phyloP scores from a whole-genome alignment of 768 basidiomycete species.

The Trametes cingulata region DNA sequence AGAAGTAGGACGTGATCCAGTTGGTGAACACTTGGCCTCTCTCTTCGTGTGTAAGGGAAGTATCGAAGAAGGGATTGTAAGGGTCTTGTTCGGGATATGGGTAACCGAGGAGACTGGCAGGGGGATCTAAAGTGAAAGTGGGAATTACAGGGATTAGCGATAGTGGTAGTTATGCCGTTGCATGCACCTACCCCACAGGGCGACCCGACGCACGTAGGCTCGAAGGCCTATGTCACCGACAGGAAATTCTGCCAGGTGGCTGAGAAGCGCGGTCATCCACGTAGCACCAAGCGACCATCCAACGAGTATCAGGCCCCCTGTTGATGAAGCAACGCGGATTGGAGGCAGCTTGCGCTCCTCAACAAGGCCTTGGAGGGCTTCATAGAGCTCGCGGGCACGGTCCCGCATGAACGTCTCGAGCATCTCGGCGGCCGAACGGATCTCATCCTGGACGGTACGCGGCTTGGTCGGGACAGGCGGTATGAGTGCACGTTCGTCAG shows the following conservation, averaged over 20 bases:
- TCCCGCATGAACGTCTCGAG: conserved; percentile 5
- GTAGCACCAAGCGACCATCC: conserved; percentile 19
- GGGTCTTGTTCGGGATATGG: too few species aligned
- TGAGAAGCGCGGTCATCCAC: conserved; percentile 10
- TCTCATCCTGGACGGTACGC: background rate
- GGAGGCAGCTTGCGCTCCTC: conserved; percentile 1
- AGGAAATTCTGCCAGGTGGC: conserved; percentile 1
- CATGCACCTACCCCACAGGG: conserved; percentile 15
- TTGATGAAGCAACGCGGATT: background rate
- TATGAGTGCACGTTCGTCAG: conserved; percentile 13
- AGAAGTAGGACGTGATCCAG: too few species aligned
- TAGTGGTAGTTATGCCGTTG: too few species aligned
- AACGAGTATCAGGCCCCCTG: conserved; percentile 11
- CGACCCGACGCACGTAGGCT: conserved; percentile 7
- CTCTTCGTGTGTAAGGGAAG: too few species aligned
- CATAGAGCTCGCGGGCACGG: conserved; percentile 8
- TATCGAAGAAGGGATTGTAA: too few species aligned
- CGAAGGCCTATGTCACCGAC: background rate
- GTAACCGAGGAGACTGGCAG: too few species aligned
- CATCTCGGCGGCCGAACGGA: conserved; percentile 1
- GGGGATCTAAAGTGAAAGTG: too few species aligned
- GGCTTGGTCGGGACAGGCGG: background rate
- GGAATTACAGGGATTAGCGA: too few species aligned
- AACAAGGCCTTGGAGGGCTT: background rate
- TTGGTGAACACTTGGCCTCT: too few species aligned